Conservation (phyloP, 2,329 filamentous ascomycete genomes). For the Claviceps sp. region DNA sequence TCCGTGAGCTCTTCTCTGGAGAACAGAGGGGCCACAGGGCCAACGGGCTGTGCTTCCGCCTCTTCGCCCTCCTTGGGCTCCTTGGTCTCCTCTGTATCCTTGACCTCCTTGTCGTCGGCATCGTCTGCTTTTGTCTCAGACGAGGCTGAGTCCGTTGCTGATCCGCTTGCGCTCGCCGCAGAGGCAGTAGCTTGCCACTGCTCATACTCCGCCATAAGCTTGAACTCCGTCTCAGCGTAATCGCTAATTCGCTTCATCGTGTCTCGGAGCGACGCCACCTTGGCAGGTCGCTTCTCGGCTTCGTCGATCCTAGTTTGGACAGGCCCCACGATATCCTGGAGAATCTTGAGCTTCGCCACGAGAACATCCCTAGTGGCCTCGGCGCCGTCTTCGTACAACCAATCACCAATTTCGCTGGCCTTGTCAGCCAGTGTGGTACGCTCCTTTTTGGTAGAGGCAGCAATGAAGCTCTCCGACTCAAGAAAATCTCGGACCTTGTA, state of each 20-base stretch:
- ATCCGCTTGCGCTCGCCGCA: slow-evolving; percentile 23
- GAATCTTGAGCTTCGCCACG: slow-evolving; percentile 59
- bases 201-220: slow-evolving; percentile 57
- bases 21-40: slow-evolving; percentile 54
- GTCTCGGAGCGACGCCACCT: slow-evolving; percentile 53
- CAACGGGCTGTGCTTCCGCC: slow-evolving; percentile 31
- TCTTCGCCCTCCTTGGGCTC: slow-evolving; percentile 27
- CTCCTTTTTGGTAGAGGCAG: slow-evolving; percentile 55
- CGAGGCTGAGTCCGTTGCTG: slow-evolving; percentile 33
- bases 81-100: slow-evolving; percentile 6
- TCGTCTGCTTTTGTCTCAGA: slow-evolving; percentile 38
- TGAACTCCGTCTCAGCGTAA: slow-evolving; percentile 57
- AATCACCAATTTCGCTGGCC: slow-evolving; percentile 61
- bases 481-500: slow-evolving; percentile 79
- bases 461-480: slow-evolving; percentile 60
- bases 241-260: slow-evolving; percentile 57
- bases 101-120: slow-evolving; percentile 45
- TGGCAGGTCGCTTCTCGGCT: slow-evolving; percentile 53
- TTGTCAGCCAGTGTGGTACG: slow-evolving; percentile 54
- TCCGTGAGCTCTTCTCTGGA: slow-evolving; percentile 56
- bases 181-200: slow-evolving; percentile 39
- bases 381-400: slow-evolving; percentile 77
- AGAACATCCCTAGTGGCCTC: slow-evolving; percentile 65
- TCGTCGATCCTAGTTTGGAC: slow-evolving; percentile 67
- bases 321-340: slow-evolving; percentile 67